Percentiles rank a stretch among this genome's conserved stretches.
Conservation (phyloP, 805 yeast species). For the Starmerella floricola region DNA sequence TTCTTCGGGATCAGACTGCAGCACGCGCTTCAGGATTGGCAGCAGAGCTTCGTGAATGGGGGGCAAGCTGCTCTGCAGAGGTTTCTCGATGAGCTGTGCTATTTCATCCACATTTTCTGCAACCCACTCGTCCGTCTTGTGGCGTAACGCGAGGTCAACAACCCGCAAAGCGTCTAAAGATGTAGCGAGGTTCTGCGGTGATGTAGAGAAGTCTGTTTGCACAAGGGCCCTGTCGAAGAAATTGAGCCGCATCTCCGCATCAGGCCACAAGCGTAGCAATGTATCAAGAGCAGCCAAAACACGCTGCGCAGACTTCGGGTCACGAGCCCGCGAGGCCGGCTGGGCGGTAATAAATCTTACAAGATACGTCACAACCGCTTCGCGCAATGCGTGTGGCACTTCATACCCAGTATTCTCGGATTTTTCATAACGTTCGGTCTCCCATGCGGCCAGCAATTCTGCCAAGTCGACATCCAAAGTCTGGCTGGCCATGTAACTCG, state of each 20-base stretch:
- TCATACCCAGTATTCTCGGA: conserved; percentile 29
- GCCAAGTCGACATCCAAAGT: conserved; percentile 79
- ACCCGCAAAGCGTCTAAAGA: conserved; percentile 89
- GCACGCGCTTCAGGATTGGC: conserved; percentile 42
- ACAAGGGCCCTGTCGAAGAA: conserved; percentile 81
- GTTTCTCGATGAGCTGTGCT: conserved; percentile 63
- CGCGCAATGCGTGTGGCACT: conserved; percentile 69
- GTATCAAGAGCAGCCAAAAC: conserved; percentile 69
- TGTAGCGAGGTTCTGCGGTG: conserved; percentile 45
- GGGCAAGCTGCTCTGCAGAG: conserved; percentile 69
- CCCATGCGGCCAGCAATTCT: conserved; percentile 79
- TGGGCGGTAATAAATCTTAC: conserved; percentile 80
- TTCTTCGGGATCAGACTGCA: conserved; percentile 10
- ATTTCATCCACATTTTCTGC: conserved; percentile 54
- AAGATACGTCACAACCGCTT: conserved; percentile 79
- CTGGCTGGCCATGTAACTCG: conserved; percentile 73
- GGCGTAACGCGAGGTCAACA: conserved; percentile 65
- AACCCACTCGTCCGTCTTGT: conserved; percentile 71
- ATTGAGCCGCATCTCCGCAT: conserved; percentile 70
- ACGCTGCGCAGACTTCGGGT: conserved; percentile 66
- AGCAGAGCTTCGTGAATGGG: conserved; percentile 79
- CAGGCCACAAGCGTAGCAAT: conserved; percentile 74
- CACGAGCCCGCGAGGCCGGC: conserved; percentile 45
- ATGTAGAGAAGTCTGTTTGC: conserved; percentile 59
- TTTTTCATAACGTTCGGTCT: conserved; percentile 25